These are phyloP conservation scores for Xylaria sp. DNA, from an alignment of 2,329 filamentous ascomycete genomes.

Conservation along the genomic window DNA sequence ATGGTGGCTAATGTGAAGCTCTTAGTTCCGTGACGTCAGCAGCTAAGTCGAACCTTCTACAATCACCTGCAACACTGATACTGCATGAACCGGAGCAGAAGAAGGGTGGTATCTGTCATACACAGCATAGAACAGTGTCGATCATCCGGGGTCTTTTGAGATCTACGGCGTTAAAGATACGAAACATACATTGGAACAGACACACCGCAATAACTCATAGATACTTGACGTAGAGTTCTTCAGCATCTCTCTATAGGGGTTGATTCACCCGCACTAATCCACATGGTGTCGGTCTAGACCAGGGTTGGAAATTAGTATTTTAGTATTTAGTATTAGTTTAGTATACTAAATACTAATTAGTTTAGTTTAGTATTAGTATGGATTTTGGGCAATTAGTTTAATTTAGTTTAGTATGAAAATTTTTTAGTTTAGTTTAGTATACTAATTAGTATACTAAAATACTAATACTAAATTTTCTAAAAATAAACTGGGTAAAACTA, in stretches of 20 bases:
- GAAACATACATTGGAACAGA: background rate
- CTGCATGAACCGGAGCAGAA: conserved; percentile 14
- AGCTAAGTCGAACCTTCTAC: background rate
- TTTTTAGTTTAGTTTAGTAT: too few relatives aligned
- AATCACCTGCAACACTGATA: background rate
- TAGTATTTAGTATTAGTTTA: too few relatives aligned
- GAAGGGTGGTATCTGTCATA: conserved; percentile 9
- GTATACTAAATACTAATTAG: too few relatives aligned
- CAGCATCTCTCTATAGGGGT: background rate
- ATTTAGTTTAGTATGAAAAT: too few relatives aligned
- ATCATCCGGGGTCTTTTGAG: conserved; percentile 16
- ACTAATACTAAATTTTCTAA: too few relatives aligned
- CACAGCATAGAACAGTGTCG: conserved; percentile 11
- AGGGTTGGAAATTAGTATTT: too few relatives aligned
- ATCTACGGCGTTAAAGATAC: conserved; percentile 15
- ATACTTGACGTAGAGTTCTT: conserved; percentile 6
- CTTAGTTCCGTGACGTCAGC: conserved; percentile 28
- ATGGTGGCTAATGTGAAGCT: conserved; percentile 23
- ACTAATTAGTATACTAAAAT: too few relatives aligned
- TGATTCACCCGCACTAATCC: background rate
- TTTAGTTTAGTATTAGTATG: too few relatives aligned
- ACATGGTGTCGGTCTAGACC: conserved; percentile 1
- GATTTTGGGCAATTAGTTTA: too few relatives aligned
- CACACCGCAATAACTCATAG: background rate
- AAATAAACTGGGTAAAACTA: too few relatives aligned